Conservation (phyloP, 345 rosid genomes). For the Salix viminalis region DNA sequence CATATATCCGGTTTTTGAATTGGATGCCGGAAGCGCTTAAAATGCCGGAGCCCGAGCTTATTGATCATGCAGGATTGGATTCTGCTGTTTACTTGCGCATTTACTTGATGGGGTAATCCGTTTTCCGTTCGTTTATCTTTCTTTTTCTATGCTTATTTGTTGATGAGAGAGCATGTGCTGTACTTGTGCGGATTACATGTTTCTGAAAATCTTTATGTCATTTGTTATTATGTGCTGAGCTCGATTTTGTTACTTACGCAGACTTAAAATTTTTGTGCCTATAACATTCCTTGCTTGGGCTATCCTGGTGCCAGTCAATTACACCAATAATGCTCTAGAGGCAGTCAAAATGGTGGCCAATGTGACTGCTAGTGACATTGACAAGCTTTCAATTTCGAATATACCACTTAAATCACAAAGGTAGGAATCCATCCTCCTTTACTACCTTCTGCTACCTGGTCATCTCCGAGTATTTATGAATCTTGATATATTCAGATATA, state of each 20-base stretch:
- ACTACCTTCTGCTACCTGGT: neutral
- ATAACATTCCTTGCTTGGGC: conserved; percentile 72
- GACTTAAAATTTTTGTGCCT: conserved; percentile 86
- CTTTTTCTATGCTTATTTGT: neutral
- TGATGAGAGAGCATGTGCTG: neutral
- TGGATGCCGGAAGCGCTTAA: conserved; percentile 93
- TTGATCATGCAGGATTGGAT: conserved; percentile 96
- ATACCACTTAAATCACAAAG: conserved; percentile 55
- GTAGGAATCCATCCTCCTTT: conserved; percentile 26
- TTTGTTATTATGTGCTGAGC: conserved; percentile 4
- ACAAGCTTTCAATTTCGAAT: conserved; percentile 87
- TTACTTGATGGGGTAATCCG: conserved; percentile 76
- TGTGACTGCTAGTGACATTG: conserved; percentile 79
- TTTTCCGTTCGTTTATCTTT: neutral
- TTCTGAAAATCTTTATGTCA: neutral
- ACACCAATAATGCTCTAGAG: conserved; percentile 50
- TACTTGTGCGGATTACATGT: neutral
- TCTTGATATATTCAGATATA: neutral
- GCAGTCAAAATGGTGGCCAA: conserved; percentile 26
- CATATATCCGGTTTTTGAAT: conserved; percentile 69
- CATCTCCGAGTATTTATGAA: neutral
- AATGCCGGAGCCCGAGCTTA: conserved; percentile 94
- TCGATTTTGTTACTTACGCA: conserved; percentile 21
- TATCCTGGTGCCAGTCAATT: conserved; percentile 72
- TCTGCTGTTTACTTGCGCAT: conserved; percentile 89